These are phyloP conservation scores for Orbilia quercus DNA, from an alignment of 2,329 filamentous ascomycete species.

Conservation along the genomic window DNA sequence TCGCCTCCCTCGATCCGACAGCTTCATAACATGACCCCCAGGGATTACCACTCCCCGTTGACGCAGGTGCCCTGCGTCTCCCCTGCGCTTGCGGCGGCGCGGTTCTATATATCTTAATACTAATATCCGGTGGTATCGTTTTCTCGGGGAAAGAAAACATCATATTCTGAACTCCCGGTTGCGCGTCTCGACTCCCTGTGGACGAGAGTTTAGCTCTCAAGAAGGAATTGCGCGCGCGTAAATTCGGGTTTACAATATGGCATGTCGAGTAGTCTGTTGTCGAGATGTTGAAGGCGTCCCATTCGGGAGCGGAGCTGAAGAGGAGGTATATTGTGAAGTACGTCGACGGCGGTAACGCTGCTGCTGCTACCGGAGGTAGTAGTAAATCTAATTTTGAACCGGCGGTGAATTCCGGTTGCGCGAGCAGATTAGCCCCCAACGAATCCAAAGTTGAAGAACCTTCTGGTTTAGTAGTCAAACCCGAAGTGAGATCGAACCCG, in stretches of 20 bases:
- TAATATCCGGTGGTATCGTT: conserved; percentile 40
- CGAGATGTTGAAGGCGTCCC: conserved; percentile 31
- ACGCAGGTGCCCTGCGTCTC: neutral
- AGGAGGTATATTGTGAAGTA: conserved; percentile 21
- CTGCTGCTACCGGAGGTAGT: neutral
- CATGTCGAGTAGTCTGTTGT: conserved; percentile 36
- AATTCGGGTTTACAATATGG: conserved; percentile 19
- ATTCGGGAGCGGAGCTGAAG: conserved; percentile 17
- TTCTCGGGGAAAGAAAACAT: conserved; percentile 21
- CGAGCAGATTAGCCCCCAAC: neutral
- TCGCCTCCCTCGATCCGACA: conserved; percentile 5
- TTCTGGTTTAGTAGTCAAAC: too few species aligned
- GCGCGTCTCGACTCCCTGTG: conserved; percentile 27
- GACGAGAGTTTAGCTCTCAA: conserved; percentile 11
- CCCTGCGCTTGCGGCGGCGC: conserved; percentile 2
- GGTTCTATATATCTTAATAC: conserved; percentile 40
- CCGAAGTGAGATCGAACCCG: neutral
- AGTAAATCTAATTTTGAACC: too few species aligned
- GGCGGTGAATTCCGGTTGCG: too few species aligned
- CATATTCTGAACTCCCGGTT: conserved; percentile 29
- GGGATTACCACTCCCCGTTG: conserved; percentile 7
- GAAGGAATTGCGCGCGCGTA: conserved; percentile 19
- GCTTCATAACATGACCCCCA: conserved; percentile 14
- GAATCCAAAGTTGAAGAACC: neutral
- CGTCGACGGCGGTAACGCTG: neutral